A percentile compares a stretch with the other conserved stretches of the same genome.
Conservation (phyloP, 78 protist genomes). For the Neovahlkampfia damariscottae region DNA sequence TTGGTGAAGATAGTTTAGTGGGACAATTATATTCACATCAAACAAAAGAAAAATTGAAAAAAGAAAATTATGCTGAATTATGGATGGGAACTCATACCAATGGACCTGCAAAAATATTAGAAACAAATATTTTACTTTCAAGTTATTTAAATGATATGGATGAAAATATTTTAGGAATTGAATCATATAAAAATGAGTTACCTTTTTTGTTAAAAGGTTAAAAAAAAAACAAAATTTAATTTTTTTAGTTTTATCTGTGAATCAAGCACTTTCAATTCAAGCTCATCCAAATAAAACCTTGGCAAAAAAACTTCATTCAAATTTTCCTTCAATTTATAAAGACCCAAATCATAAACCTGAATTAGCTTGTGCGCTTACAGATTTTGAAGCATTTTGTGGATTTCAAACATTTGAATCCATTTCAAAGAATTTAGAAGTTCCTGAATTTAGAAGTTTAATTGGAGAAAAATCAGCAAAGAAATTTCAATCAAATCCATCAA, state of each 20-base stretch:
- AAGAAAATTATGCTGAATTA: constrained; percentile 75
- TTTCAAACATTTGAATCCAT: constrained; percentile 65
- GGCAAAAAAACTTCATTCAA: constrained; percentile 60
- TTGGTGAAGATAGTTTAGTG: constrained; percentile 49
- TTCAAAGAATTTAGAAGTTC: constrained; percentile 8
- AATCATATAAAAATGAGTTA: background rate
- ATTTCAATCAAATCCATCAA: background rate
- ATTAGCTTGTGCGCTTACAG: constrained; percentile 82
- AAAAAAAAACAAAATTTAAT: constrained; percentile 36
- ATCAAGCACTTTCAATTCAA: constrained; percentile 64
- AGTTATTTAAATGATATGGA: background rate
- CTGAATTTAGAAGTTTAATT: constrained; percentile 4
- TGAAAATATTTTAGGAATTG: background rate
- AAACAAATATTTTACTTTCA: background rate
- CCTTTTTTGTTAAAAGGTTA: background rate
- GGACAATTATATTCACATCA: constrained; percentile 27
- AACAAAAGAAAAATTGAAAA: constrained; percentile 20
- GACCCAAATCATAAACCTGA: constrained; percentile 95
- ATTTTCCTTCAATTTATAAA: constrained; percentile 54
- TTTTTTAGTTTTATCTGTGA: constrained; percentile 83
- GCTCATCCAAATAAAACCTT: constrained; percentile 89
- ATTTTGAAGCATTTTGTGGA: constrained; percentile 67
- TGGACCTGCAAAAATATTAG: constrained; percentile 46
- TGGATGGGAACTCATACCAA: constrained; percentile 96
- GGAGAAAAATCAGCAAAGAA: background rate